Base-by-base conservation (phyloP, 1,284 basidiomycete genomes). In the Malassezia slooffiae region DNA sequence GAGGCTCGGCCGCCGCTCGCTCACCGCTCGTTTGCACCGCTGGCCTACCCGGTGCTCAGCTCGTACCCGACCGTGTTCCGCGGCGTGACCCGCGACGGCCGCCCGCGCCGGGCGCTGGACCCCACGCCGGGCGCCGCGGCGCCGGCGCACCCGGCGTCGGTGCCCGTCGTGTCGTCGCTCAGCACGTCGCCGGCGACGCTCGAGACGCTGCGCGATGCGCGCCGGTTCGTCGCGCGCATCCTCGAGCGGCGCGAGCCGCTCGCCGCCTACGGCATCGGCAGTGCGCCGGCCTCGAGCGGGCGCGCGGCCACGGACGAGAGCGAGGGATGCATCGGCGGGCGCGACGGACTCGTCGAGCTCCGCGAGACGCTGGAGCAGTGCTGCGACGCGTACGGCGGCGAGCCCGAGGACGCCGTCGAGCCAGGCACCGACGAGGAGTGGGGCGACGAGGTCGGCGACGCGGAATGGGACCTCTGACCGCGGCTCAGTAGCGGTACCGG, bases 371-470 rank as follows among this genome's bases (percentile, higher is more conserved):
- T 68, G 20, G 63, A 68, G 41, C 49, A 47, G 4, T 39, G 53
- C 37, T 51, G 59, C 38, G 54, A 53, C 37, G 49, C 57, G 20
- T 67, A 67, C 16, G 54, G 49, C 31, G 54, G 47, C 21, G 50
- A 42, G 9, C 28, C 43, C n/a, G 41, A 33, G 5, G 54, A 38
- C 10, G 44, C 34, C 5, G 48, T 20, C 4, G 48, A 49, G 28
- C 58, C 49, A 10, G 44, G 43, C 19, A 56, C 50, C 9, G 44
- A 54, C 5, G 53, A 47, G 12, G 57, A 56, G 26, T 53, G 38
- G 28, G 62, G 58, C 30, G 61, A 59, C 28, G 58, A 60, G 33
- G 56, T 54, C n/a, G 52, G n/a, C n/a, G n/a, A n/a, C n/a, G n/a
- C n/a, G n/a, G n/a, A n/a, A n/a, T n/a, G n/a, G n/a, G n/a, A 36